Evolutionary conservation across 495 filamentous ascomycete genomes (phyloP).

Genomic region (Poronia punctata): DNA sequence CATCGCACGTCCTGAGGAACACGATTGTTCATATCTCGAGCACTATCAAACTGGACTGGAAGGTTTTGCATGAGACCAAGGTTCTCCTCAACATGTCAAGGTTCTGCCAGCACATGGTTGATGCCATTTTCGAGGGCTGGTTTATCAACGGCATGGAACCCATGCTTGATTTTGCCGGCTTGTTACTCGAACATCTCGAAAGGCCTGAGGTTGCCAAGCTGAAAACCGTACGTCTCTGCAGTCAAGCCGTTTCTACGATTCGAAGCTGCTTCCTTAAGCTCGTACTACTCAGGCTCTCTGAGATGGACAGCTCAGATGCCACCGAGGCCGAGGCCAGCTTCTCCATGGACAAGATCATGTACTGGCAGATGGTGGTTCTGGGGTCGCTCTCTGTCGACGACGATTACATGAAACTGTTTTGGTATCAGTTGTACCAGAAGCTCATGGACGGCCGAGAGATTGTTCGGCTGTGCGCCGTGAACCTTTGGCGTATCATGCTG

Average conservation of each 20-base stretch:
- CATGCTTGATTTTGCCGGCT: slow-evolving; percentile 81
- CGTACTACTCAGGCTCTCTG: slow-evolving; percentile 72
- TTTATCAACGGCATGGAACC: slow-evolving; percentile 79
- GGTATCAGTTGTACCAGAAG: slow-evolving; percentile 83
- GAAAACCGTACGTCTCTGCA: slow-evolving; percentile 86
- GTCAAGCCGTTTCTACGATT: slow-evolving; percentile 66
- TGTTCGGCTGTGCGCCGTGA: slow-evolving; percentile 70
- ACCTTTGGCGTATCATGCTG: slow-evolving; percentile 82
- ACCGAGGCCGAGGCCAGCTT: slow-evolving; percentile 51
- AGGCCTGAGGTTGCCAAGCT: slow-evolving; percentile 69
- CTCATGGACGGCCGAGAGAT: slow-evolving; percentile 56
- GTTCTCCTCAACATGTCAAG: slow-evolving; percentile 79
- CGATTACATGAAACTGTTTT: slow-evolving; percentile 71
- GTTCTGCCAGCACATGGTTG: slow-evolving; percentile 69
- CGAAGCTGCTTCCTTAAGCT: slow-evolving; percentile 68
- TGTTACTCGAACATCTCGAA: slow-evolving; percentile 79
- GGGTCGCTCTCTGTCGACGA: slow-evolving; percentile 65
- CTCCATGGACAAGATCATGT: slow-evolving; percentile 76
- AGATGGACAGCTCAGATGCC: slow-evolving; percentile 59
- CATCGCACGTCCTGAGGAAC: slow-evolving; percentile 77
- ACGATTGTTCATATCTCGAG: slow-evolving; percentile 65
- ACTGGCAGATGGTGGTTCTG: slow-evolving; percentile 93
- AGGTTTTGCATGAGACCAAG: slow-evolving; percentile 69
- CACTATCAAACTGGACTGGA: slow-evolving; percentile 61
- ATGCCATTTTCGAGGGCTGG: slow-evolving; percentile 93